A percentile compares a stretch with the other conserved stretches of the same genome.
These are phyloP conservation scores for Coemansia sp. DNA, from an alignment of 192 early-diverging fungal species.

Conservation along the genomic window DNA sequence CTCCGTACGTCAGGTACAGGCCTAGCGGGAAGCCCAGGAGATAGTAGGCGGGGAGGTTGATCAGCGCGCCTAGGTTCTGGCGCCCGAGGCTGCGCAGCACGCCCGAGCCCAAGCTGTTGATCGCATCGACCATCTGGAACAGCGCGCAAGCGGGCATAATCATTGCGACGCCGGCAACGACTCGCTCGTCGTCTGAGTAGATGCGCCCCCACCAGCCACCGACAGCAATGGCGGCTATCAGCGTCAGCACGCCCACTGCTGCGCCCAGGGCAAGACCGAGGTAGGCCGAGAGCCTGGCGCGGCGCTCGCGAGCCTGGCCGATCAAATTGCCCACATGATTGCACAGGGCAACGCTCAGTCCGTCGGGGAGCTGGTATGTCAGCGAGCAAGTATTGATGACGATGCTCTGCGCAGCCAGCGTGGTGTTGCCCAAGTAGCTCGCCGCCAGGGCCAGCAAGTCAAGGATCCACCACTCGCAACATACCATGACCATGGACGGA, in stretches of 20 bases:
- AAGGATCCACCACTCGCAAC: slow-evolving; percentile 67
- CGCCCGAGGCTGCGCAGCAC: slow-evolving; percentile 60
- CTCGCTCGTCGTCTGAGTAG: slow-evolving; percentile 69
- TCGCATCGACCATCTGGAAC: slow-evolving; percentile 68
- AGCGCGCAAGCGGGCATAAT: slow-evolving; percentile 81
- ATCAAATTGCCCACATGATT: slow-evolving; percentile 62
- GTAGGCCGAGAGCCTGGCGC: slow-evolving; percentile 38
- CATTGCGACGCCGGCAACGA: slow-evolving; percentile 69
- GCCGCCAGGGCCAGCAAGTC: slow-evolving; percentile 55
- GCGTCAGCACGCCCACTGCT: slow-evolving; percentile 19
- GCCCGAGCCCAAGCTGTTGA: slow-evolving; percentile 64
- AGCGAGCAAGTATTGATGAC: slow-evolving; percentile 59
- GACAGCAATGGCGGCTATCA: slow-evolving; percentile 23
- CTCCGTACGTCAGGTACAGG: slow-evolving; percentile 56
- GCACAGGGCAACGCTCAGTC: slow-evolving; percentile 59
- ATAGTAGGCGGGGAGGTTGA: slow-evolving; percentile 62
- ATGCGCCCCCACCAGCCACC: slow-evolving; percentile 56
- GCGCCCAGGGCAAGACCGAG: slow-evolving; percentile 30
- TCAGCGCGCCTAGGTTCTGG: slow-evolving; percentile 58
- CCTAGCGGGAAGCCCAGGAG: slow-evolving; percentile 62
- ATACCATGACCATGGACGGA: slow-evolving; percentile 79
- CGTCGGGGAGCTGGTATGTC: slow-evolving; percentile 60
- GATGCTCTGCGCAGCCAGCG: slow-evolving; percentile 64
- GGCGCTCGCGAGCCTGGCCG: slow-evolving; percentile 45
- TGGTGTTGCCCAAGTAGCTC: slow-evolving; percentile 61